Evolutionary conservation across 1,284 basidiomycete species (phyloP), one percentile per base, ranked within the genome.

Genomic region (Chondrostereum purpureum): DNA sequence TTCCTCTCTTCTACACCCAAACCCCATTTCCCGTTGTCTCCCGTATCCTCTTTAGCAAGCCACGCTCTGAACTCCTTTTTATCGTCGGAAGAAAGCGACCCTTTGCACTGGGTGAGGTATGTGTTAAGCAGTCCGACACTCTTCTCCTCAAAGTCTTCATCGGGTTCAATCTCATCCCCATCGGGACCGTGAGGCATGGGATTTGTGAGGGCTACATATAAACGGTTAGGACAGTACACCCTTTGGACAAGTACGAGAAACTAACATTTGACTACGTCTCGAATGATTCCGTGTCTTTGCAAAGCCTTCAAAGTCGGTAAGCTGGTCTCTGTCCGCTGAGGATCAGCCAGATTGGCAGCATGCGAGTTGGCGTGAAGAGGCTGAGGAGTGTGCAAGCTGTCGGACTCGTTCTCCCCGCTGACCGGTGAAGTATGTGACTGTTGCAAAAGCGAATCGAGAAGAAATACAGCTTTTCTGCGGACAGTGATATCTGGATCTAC

Each of bases 71-170:
- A 22, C 10, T 14, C 17, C 4, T 20, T 2, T 41, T 23, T 19
- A 21, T 41, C 39, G 16, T 13, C 4, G n/a, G 16, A 12, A 10
- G 10, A 13, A 4, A 41, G n/a, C 3, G 2, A 11, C 4, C 39
- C 39, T 3, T 41, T 23, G 22, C 39, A 41, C n/a, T 41, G 18
- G 4, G 23, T 21, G 5, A 21, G 13, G 21, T 41, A 41, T n/a
- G 39, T 41, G 17, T 21, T n/a, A 21, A 41, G 39, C 20, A 41
- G 83, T 70, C 80, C 73, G 13, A 88, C 58, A 0, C 83, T 69
- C 60, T 92, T 92, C 64, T 94, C 92, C 58, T 86, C 80, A 49
- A 86, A 88, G 55, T 94, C 89, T 3, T 67, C 57, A 61, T 96
- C 93, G 5, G 69, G 68, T 17, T 78, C 78, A 2, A 44, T 48